These are phyloP conservation scores for Dioszegia aurantiaca DNA, from an alignment of 768 basidiomycete species.

Conservation along the genomic window DNA sequence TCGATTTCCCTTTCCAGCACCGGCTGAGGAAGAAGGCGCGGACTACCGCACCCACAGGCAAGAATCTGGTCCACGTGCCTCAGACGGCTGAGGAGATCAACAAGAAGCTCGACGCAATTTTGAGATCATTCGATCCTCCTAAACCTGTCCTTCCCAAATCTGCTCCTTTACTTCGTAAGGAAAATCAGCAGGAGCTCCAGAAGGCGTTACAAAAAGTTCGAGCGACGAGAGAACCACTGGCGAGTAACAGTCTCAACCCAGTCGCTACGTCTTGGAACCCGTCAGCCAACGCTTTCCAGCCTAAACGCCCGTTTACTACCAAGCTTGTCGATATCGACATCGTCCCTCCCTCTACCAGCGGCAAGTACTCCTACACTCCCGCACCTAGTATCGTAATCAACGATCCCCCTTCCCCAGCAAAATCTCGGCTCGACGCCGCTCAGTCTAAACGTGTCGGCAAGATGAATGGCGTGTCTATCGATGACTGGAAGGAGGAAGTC, in stretches of 20 bases:
- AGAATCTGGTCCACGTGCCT: neutral
- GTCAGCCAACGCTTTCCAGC: neutral
- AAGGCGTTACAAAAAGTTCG: neutral
- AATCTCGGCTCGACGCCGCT: neutral
- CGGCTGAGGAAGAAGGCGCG: conserved; percentile 7
- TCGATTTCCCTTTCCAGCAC: conserved; percentile 1
- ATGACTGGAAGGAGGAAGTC: conserved; percentile 2
- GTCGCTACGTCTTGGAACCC: neutral
- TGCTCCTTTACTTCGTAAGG: no score
- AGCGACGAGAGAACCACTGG: neutral
- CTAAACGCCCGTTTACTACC: neutral
- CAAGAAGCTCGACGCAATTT: conserved; percentile 1
- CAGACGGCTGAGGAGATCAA: neutral
- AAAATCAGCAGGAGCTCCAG: no score
- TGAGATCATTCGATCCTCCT: neutral
- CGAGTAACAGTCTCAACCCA: neutral
- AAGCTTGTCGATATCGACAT: neutral
- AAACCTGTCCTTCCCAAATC: neutral
- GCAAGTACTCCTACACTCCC: neutral
- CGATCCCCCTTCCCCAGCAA: neutral
- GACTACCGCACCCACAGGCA: neutral
- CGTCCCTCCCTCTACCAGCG: neutral
- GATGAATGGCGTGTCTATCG: neutral
- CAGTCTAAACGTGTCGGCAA: neutral
- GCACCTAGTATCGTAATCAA: neutral